phyloP scores from a whole-genome alignment of 2,329 filamentous ascomycete genomes.

The Nakataea oryzae region DNA sequence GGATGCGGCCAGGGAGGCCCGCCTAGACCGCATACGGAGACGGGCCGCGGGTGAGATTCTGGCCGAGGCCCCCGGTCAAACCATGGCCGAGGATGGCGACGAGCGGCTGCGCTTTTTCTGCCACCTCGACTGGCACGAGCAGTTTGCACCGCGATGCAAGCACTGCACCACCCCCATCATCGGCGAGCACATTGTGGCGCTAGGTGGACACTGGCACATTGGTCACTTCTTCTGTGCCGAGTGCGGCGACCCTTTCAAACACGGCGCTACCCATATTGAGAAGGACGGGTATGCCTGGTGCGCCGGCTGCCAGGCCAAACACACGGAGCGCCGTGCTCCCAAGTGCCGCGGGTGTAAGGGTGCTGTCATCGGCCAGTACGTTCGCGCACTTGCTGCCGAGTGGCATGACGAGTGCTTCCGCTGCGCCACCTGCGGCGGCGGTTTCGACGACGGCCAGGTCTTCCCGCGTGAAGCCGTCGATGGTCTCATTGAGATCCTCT shows the following conservation, averaged over 20 bases:
- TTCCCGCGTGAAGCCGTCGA: constrained; percentile 43
- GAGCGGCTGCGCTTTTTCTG: constrained; percentile 79
- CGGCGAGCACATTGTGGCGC: constrained; percentile 86
- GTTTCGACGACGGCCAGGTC: constrained; percentile 55
- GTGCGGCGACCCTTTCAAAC: constrained; percentile 88
- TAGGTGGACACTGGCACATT: constrained; percentile 91
- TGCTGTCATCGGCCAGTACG: constrained; percentile 81
- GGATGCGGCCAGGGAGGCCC: constrained; percentile 55
- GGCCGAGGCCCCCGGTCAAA: constrained; percentile 51
- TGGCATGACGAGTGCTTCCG: constrained; percentile 93
- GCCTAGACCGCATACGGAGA: constrained; percentile 61
- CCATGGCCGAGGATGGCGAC: constrained; percentile 62
- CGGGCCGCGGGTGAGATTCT: constrained; percentile 48
- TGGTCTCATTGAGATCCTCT: constrained; percentile 43
- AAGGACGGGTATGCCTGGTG: constrained; percentile 99
- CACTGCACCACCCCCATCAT: constrained; percentile 95
- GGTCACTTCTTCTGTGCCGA: constrained; percentile 99
- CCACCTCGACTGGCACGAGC: constrained; percentile 96
- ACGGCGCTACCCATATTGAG: constrained; percentile 65
- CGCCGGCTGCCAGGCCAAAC: constrained; percentile 80
- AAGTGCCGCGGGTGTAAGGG: constrained; percentile 80
- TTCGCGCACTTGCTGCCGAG: constrained; percentile 79
- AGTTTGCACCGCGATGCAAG: constrained; percentile 86
- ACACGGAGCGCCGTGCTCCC: constrained; percentile 77
- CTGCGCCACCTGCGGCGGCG: constrained; percentile 53